Base-by-base conservation (phyloP, 345 rosid genomes). In the Brassica juncea region DNA sequence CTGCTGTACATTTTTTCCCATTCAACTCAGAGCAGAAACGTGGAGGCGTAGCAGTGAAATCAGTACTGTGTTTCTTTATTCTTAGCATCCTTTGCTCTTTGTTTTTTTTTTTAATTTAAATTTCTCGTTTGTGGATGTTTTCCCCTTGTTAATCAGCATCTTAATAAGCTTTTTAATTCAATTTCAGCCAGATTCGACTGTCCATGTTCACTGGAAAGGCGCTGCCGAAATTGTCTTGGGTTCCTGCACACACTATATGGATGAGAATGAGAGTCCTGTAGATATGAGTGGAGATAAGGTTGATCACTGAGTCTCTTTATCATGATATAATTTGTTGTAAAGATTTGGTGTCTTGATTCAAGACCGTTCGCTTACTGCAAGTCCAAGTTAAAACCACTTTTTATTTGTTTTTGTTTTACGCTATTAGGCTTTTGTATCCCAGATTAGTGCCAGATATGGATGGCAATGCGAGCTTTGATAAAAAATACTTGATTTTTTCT, bases 141-240 rank as follows among this genome's bases (percentile, higher is more conserved):
- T 60, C 8, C 60, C 44, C 4, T 55, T 63, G 61, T 39, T 27
- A 55, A 4, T 70, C 39, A 39, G 37, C 68, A 68, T n/a, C 23
- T 19, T 65, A 25, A 49, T 30, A 12, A 58, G 58, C 64, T 21
- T 70, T 37, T 70, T 37, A 52, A n/a, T 37, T 71, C 27, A 42
- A 7, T 70, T 75, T 32, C 86, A 93, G 99, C 55, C 85, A 21
- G 89, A 89, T 82, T 87, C 88, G 25, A 74, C 85, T 78, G 92
- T 95, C 76, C 91, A 60, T 71, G 85, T 95, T 86, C 90, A 95
- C 79, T 95, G 98, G 99, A 95, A 95, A 86, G 99, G 99, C 10
- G 99, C 97, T 59, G 99, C 99, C 12, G 99, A 95, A 88, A 90
- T 95, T 81, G 90, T 93, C 74, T 83, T 95, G 81, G 84, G 87